These are phyloP conservation scores for Kwoniella botswanensis DNA, from an alignment of 768 basidiomycete genomes.

Conservation along the genomic window DNA sequence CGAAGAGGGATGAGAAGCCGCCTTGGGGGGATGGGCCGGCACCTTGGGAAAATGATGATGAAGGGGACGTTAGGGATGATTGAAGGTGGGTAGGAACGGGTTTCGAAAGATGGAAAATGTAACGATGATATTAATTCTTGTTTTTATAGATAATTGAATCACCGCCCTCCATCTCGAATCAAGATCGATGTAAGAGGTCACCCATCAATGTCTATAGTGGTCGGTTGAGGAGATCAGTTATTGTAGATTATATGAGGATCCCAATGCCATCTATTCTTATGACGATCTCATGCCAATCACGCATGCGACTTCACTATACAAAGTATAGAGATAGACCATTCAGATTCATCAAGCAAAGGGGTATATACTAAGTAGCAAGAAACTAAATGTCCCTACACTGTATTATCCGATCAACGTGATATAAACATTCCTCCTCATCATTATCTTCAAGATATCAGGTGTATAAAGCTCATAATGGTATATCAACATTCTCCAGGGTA, in stretches of 20 bases:
- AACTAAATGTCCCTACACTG: background rate
- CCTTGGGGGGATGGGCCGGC: constrained; percentile 1
- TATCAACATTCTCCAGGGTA: background rate
- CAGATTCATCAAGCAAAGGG: background rate
- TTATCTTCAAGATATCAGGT: constrained; percentile 1
- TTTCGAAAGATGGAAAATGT: no score
- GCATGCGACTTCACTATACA: no score
- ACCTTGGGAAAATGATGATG: constrained; percentile 10
- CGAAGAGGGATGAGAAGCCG: background rate
- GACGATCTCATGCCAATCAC: no score
- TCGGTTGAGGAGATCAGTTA: no score
- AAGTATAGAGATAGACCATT: background rate
- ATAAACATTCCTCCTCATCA: constrained; percentile 5
- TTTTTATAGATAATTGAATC: no score
- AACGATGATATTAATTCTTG: no score
- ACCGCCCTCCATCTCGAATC: no score
- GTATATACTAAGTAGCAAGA: constrained; percentile 4
- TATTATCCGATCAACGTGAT: constrained; percentile 15
- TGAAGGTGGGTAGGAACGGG: background rate
- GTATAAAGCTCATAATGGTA: background rate
- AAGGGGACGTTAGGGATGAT: background rate
- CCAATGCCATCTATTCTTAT: no score
- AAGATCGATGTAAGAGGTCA: background rate
- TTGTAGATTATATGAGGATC: no score
- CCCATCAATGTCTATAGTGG: background rate